These are phyloP conservation scores for Plasmodium falciparum DNA, from an alignment of 169 alveolate genomes.

Conservation along the genomic window DNA sequence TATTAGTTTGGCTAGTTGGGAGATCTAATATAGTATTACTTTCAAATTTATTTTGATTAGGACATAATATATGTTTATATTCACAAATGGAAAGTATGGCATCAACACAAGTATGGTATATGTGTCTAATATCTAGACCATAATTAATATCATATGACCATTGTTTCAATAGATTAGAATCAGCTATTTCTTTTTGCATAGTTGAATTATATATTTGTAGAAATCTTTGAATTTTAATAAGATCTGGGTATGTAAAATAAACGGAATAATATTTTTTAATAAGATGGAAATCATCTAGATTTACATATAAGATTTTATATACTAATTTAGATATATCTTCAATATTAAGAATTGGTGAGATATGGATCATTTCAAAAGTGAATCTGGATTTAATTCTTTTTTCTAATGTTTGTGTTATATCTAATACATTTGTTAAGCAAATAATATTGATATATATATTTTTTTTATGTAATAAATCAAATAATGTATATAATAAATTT, in stretches of 20 bases:
- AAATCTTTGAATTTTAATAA: constrained; percentile 41
- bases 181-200: constrained; percentile 70
- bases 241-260: constrained; percentile 42
- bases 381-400: constrained; percentile 85
- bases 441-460: constrained; percentile 77
- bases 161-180: constrained; percentile 30
- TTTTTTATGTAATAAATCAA: constrained; percentile 77
- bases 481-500: constrained; percentile 80
- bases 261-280: constrained; percentile 70
- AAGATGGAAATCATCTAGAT: constrained; percentile 66
- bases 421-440: constrained; percentile 81
- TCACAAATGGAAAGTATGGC: constrained; percentile 62
- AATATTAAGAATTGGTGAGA: constrained; percentile 57
- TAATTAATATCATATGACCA: constrained; percentile 71
- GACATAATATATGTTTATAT: constrained; percentile 21
- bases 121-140: constrained; percentile 66
- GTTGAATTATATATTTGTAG: constrained; percentile 61
- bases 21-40: constrained; percentile 29
- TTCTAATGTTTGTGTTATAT: constrained; percentile 82
- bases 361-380: constrained; percentile 80
- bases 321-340: constrained; percentile 61
- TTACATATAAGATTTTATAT: constrained; percentile 63
- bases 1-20: not conserved
- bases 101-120: constrained; percentile 67
- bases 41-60: not conserved